phyloP scores from a whole-genome alignment of 768 basidiomycete species.

The Antrodiella citrinella region DNA sequence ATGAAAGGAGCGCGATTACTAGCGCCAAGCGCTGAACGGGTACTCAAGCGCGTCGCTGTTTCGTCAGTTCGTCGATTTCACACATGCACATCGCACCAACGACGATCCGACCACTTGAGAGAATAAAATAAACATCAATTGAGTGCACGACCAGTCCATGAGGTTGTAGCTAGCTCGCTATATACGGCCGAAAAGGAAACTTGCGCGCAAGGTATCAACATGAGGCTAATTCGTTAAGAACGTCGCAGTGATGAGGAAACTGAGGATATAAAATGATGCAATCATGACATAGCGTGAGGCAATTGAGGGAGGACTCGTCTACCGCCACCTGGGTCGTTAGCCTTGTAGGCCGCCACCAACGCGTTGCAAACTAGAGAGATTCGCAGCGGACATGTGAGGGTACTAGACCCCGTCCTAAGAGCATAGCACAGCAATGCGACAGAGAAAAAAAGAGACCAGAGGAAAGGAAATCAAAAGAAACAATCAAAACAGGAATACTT shows the following conservation, averaged over 20 bases:
- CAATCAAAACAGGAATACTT: not conserved
- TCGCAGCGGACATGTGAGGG: conserved; percentile 3
- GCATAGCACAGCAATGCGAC: conserved; percentile 9
- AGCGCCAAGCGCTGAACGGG: no score
- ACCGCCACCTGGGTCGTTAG: conserved; percentile 37
- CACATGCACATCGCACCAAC: no score
- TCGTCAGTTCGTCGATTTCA: no score
- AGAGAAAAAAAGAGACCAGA: conserved; percentile 11
- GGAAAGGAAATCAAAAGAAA: not conserved
- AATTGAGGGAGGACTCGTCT: conserved; percentile 8
- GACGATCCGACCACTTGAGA: no score
- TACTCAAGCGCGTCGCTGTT: no score
- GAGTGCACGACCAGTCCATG: conserved; percentile 8
- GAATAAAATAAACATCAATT: not conserved
- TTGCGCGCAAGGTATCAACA: not conserved
- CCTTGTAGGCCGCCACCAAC: conserved; percentile 25
- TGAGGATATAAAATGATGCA: conserved; percentile 1
- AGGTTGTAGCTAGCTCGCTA: conserved; percentile 6
- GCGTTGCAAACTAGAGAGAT: conserved; percentile 12
- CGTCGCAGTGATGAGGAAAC: conserved; percentile 1
- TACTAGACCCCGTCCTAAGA: conserved; percentile 2
- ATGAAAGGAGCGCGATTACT: no score
- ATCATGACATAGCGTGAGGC: conserved; percentile 13
- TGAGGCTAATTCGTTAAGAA: conserved; percentile 4
- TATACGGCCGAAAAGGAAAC: not conserved